These are phyloP conservation scores for Globisporangium cystogenes DNA, from an alignment of 352 stramenopile species.

Conservation along the genomic window DNA sequence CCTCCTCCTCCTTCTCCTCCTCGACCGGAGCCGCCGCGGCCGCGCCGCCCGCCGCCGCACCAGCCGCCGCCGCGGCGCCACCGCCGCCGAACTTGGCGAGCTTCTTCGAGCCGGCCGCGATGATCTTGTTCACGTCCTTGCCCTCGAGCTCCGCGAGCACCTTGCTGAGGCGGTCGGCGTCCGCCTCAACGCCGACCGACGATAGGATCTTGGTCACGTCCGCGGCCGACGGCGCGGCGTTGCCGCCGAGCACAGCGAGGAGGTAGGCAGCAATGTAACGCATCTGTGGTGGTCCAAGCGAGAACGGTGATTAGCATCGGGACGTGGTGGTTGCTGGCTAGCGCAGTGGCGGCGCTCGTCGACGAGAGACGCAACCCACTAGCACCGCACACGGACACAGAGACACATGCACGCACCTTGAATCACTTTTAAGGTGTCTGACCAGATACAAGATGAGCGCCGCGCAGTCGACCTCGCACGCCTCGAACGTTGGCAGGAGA, in stretches of 20 bases:
- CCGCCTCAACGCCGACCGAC: conserved; percentile 86
- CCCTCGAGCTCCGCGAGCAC: conserved; percentile 77
- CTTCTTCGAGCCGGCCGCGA: conserved; percentile 76
- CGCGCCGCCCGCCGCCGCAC: conserved; percentile 38
- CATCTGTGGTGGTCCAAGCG: conserved; percentile 67
- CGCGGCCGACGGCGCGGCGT: conserved; percentile 80
- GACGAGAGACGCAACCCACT: too few species aligned
- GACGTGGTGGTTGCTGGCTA: too few species aligned
- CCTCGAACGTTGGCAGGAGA: conserved; percentile 6
- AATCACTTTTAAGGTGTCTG: conserved; percentile 91
- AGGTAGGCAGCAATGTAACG: conserved; percentile 97
- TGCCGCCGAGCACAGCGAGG: conserved; percentile 93
- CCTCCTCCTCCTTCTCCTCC: conserved; percentile 76
- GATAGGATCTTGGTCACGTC: conserved; percentile 92
- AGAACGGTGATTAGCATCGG: too few species aligned
- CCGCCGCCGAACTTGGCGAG: conserved; percentile 76
- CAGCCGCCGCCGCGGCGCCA: conserved; percentile 40
- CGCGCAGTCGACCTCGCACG: conserved; percentile 2
- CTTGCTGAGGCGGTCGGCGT: conserved; percentile 63
- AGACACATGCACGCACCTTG: conserved; percentile 48
- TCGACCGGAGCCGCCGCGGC: conserved; percentile 44
- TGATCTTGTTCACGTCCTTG: conserved; percentile 82
- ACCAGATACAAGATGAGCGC: conserved; percentile 87
- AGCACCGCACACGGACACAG: conserved; percentile 1
- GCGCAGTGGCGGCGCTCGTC: too few species aligned